A percentile compares a stretch with the other conserved stretches of the same genome.
phyloP scores from a whole-genome alignment of 495 filamentous ascomycete genomes.

The Tuber borchii region DNA sequence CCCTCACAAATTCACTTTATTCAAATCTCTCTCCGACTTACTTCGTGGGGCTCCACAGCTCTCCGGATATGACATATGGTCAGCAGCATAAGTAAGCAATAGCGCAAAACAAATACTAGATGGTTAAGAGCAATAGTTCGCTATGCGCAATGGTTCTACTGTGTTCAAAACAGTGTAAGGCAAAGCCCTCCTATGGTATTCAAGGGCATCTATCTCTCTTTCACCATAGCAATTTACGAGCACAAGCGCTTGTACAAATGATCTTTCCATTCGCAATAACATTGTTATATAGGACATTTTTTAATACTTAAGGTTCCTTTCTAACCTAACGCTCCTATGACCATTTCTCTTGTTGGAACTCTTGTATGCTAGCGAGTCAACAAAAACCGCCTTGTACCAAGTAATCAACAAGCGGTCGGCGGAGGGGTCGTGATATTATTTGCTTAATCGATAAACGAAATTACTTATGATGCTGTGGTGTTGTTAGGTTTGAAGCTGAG shows the following conservation, averaged over 20 bases:
- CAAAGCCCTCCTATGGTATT: neutral
- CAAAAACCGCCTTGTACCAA: neutral
- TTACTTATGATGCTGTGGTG: neutral
- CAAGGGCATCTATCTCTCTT: neutral
- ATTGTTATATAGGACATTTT: neutral
- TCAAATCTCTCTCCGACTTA: neutral
- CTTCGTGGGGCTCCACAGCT: too few species aligned
- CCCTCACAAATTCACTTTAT: neutral
- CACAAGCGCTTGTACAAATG: neutral
- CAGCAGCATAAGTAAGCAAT: neutral
- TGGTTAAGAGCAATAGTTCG: neutral
- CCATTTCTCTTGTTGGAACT: neutral
- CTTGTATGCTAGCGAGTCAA: neutral
- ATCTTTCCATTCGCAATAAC: neutral
- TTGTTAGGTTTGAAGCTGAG: neutral
- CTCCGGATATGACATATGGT: neutral
- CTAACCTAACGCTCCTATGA: too few species aligned
- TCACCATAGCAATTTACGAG: neutral
- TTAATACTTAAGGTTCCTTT: neutral
- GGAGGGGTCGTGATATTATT: neutral
- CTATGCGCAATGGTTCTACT: neutral
- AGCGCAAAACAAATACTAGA: neutral
- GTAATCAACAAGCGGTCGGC: neutral
- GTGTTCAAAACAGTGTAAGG: neutral
- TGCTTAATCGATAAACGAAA: neutral